These are phyloP conservation scores for Kwoniella mangroviensis DNA, from an alignment of 768 basidiomycete genomes.

Conservation along the genomic window DNA sequence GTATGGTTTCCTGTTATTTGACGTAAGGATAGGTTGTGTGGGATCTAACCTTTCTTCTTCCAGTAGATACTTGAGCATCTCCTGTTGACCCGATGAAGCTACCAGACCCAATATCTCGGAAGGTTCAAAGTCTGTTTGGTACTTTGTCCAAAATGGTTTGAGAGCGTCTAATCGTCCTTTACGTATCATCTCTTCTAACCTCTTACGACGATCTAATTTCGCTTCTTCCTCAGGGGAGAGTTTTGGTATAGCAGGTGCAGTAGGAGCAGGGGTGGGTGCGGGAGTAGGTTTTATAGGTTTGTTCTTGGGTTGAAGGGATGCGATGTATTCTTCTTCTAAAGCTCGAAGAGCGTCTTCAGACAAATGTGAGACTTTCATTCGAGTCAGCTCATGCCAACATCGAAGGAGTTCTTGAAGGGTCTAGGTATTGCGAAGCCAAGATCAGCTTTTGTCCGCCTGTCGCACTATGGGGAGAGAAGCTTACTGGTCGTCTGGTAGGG, in stretches of 20 bases:
- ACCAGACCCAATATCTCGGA: conserved; percentile 82
- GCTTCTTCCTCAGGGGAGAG: conserved; percentile 80
- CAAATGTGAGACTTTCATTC: conserved; percentile 80
- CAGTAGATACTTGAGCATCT: conserved; percentile 74
- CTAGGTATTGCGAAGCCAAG: conserved; percentile 57
- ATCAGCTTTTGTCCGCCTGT: neutral
- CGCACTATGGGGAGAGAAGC: conserved; percentile 51
- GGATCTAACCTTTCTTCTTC: conserved; percentile 80
- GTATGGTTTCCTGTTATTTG: conserved; percentile 72
- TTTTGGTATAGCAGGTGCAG: conserved; percentile 65
- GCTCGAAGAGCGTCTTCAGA: conserved; percentile 81
- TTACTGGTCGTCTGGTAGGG: conserved; percentile 89
- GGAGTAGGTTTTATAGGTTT: conserved; percentile 62
- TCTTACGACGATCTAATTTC: conserved; percentile 76
- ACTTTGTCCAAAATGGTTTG: conserved; percentile 78
- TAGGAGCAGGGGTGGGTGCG: conserved; percentile 58
- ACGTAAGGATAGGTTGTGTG: conserved; percentile 59
- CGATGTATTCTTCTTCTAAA: conserved; percentile 87
- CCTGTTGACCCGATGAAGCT: conserved; percentile 72
- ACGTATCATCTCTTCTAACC: conserved; percentile 86
- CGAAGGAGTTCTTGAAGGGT: conserved; percentile 88
- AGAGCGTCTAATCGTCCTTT: conserved; percentile 84
- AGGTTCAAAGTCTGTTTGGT: conserved; percentile 66
- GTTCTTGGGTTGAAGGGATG: conserved; percentile 79
- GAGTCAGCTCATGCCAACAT: conserved; percentile 82